Conservation (phyloP, 2,329 filamentous ascomycete genomes). For the Exophiala phaeomuriformis region DNA sequence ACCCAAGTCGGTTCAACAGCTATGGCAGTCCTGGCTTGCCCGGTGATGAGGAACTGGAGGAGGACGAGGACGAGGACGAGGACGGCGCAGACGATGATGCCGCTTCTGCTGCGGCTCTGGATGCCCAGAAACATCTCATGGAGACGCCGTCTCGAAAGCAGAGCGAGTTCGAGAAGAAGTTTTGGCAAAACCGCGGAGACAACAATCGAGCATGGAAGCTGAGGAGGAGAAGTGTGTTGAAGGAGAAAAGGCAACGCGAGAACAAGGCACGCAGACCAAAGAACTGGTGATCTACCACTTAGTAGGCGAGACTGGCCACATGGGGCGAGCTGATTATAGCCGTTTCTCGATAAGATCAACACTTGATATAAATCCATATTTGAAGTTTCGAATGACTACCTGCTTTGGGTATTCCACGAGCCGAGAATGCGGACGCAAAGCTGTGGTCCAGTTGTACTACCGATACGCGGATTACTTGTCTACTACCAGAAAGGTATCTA, state of each 20-base stretch:
- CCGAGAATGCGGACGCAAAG: no score
- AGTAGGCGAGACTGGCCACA: not conserved
- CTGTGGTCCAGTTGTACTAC: no score
- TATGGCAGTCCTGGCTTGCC: slow-evolving; percentile 19
- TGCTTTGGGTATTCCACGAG: no score
- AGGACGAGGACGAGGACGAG: slow-evolving; percentile 21
- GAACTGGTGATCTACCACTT: slow-evolving; percentile 16
- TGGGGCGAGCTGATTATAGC: no score
- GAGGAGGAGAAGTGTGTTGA: slow-evolving; percentile 52
- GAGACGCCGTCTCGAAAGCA: slow-evolving; percentile 31
- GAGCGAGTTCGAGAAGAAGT: slow-evolving; percentile 56
- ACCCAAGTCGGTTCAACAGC: slow-evolving; percentile 46
- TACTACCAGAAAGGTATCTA: no score
- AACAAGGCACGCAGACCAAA: slow-evolving; percentile 40
- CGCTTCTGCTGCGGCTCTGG: slow-evolving; percentile 4
- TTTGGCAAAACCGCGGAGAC: slow-evolving; percentile 48
- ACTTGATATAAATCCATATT: no score
- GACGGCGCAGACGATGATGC: slow-evolving; percentile 18
- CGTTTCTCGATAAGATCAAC: no score
- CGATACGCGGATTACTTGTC: no score
- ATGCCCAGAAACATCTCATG: not conserved
- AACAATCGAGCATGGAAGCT: slow-evolving; percentile 48
- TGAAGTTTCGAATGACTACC: no score
- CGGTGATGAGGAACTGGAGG: slow-evolving; percentile 26
- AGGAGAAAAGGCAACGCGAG: slow-evolving; percentile 53